Evolutionary conservation across 805 yeast species (phyloP).

Genomic region (Candida nanaspora): DNA sequence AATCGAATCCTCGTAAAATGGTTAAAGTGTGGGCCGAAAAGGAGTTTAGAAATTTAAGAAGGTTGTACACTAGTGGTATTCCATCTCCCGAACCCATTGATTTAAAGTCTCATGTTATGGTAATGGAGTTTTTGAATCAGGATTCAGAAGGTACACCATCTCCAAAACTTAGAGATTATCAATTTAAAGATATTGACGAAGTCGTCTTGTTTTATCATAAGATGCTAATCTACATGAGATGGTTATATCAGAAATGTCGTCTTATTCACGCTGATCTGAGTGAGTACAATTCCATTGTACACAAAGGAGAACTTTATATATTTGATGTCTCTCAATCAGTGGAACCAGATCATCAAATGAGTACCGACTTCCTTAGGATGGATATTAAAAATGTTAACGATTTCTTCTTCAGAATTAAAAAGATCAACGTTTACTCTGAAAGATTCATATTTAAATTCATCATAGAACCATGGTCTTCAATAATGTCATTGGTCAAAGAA

Average conservation of each 20-base stretch:
- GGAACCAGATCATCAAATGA: constrained; percentile 97
- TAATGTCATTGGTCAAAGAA: constrained; percentile 29
- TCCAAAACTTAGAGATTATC: constrained; percentile 83
- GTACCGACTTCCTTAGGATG: constrained; percentile 91
- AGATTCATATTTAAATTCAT: constrained; percentile 74
- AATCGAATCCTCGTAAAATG: constrained; percentile 94
- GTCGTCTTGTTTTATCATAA: constrained; percentile 64
- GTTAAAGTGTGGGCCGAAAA: constrained; percentile 98
- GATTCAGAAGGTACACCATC: constrained; percentile 82
- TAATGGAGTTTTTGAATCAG: constrained; percentile 88
- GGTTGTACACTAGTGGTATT: constrained; percentile 70
- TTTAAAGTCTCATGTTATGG: constrained; percentile 80
- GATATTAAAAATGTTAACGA: constrained; percentile 94
- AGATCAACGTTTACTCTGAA: constrained; percentile 75
- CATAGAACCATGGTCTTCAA: constrained; percentile 39
- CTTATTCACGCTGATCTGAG: constrained; percentile 95
- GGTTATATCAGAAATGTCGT: constrained; percentile 80
- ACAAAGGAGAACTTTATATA: constrained; percentile 67
- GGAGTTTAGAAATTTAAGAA: constrained; percentile 86
- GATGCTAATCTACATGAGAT: constrained; percentile 77
- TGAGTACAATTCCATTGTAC: constrained; percentile 89
- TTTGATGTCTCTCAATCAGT: constrained; percentile 97
- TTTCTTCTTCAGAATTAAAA: constrained; percentile 65
- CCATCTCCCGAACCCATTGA: constrained; percentile 94
- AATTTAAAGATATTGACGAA: constrained; percentile 59